A percentile compares a stretch with the other conserved stretches of the same genome.
These are phyloP conservation scores for Craspedostauros australis DNA, from an alignment of 108 stramenopile genomes.

Conservation along the genomic window DNA sequence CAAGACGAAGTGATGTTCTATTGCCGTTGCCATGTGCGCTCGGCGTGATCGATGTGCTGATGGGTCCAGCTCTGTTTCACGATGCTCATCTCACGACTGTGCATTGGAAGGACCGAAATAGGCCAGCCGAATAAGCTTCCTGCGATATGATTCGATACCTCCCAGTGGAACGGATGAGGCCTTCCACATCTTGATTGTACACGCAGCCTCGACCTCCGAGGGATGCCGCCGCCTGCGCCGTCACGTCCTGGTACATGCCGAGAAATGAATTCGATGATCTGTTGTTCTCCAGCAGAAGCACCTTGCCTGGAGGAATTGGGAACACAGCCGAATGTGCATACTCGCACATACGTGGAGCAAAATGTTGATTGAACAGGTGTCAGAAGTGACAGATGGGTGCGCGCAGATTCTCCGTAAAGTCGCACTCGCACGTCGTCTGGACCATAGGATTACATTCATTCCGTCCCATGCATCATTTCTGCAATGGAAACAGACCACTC, in stretches of 20 bases:
- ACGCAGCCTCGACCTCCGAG: constrained; percentile 83
- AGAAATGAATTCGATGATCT: constrained; percentile 62
- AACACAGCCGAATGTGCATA: not conserved
- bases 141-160: constrained; percentile 37
- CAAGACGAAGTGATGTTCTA: no score
- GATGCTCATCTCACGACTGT: no score
- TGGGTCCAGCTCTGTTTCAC: no score
- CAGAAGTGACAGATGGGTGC: not conserved
- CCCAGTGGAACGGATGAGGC: constrained; percentile 44
- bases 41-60: no score
- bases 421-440: not conserved
- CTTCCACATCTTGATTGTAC: constrained; percentile 78
- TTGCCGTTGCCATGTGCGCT: no score
- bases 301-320: constrained; percentile 18
- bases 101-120: constrained; percentile 71
- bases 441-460: not conserved
- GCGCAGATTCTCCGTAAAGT: not conserved
- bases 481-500: no score
- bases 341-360: not conserved
- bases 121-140: constrained; percentile 51
- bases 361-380: not conserved
- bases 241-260: constrained; percentile 75
- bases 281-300: constrained; percentile 79
- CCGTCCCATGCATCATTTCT: not conserved
- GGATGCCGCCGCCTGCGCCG: constrained; percentile 61